phyloP scores from a whole-genome alignment of 1,284 basidiomycete species.

The Athelia psychrophila region DNA sequence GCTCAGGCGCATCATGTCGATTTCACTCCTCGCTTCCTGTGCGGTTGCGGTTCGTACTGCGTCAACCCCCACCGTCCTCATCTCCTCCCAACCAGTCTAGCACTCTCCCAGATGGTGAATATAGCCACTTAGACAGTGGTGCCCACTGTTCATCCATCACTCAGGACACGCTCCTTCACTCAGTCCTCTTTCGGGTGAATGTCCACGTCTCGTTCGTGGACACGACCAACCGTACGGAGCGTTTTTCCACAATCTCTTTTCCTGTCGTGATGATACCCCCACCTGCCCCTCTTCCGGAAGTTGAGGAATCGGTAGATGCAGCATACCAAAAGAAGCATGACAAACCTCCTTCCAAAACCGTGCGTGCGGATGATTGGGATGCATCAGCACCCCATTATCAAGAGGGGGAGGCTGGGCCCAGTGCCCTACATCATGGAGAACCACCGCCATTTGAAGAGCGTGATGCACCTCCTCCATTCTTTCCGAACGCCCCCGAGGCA shows the following conservation, averaged over 20 bases:
- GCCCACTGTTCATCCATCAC: constrained; percentile 71
- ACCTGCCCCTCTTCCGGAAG: constrained; percentile 70
- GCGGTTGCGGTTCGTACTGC: constrained; percentile 68
- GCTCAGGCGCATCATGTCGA: constrained; percentile 77
- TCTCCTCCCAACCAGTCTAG: constrained; percentile 47
- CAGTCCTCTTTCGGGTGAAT: constrained; percentile 63
- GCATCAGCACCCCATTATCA: constrained; percentile 58
- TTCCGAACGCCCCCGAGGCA: constrained; percentile 48
- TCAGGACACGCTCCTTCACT: constrained; percentile 70
- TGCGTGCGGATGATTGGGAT: constrained; percentile 64
- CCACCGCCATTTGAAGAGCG: constrained; percentile 82
- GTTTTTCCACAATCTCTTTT: constrained; percentile 55
- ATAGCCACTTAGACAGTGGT: constrained; percentile 47
- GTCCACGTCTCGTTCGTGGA: constrained; percentile 71
- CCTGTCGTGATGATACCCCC: constrained; percentile 70
- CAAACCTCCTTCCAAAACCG: constrained; percentile 66
- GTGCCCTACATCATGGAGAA: constrained; percentile 53
- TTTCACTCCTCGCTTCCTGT: constrained; percentile 70
- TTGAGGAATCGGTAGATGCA: constrained; percentile 62
- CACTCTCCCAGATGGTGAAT: constrained; percentile 39
- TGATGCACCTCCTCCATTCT: constrained; percentile 78
- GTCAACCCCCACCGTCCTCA: constrained; percentile 50
- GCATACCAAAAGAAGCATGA: constrained; percentile 86
- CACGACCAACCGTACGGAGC: constrained; percentile 60
- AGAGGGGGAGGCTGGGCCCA: constrained; percentile 69